These are phyloP conservation scores for Vitis rupestris DNA, from an alignment of 164 flowering plant genomes.

Conservation along the genomic window DNA sequence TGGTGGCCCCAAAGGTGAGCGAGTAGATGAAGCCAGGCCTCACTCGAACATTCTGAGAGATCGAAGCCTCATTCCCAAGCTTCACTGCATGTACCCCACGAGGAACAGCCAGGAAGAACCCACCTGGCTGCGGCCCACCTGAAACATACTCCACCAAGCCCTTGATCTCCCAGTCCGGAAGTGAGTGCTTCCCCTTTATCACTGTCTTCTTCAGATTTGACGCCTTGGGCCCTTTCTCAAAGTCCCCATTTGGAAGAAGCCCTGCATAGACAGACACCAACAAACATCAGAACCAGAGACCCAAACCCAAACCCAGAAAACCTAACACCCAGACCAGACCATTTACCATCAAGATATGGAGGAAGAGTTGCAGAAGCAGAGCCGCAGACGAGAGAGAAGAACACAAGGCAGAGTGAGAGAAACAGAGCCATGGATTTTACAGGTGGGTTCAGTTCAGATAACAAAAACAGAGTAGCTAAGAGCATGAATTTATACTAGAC, in stretches of 20 bases:
- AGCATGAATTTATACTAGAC: not conserved
- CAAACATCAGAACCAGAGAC: not conserved
- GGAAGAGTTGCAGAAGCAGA: conserved; percentile 7
- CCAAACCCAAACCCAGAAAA: not conserved
- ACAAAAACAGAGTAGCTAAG: not conserved
- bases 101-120: conserved; percentile 39
- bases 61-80: conserved; percentile 53
- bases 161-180: conserved; percentile 46
- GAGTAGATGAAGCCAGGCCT: conserved; percentile 30
- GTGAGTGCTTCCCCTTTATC: conserved; percentile 40
- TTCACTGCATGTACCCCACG: conserved; percentile 48
- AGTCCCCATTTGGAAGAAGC: conserved; percentile 46
- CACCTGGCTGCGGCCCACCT: conserved; percentile 51
- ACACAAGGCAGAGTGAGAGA: conserved; percentile 14
- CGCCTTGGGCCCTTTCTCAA: conserved; percentile 38
- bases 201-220: conserved; percentile 36
- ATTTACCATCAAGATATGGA: conserved; percentile 25
- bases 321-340: no score
- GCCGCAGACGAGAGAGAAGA: conserved; percentile 7
- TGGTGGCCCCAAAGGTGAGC: conserved; percentile 43
- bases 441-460: not conserved
- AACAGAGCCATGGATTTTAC: conserved; percentile 9
- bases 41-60: conserved; percentile 30
- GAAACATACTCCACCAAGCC: conserved; percentile 48
- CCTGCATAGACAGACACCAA: conserved; percentile 24